Evolutionary conservation across 2,329 filamentous ascomycete genomes (phyloP).

Genomic region (Beauveria sp.): DNA sequence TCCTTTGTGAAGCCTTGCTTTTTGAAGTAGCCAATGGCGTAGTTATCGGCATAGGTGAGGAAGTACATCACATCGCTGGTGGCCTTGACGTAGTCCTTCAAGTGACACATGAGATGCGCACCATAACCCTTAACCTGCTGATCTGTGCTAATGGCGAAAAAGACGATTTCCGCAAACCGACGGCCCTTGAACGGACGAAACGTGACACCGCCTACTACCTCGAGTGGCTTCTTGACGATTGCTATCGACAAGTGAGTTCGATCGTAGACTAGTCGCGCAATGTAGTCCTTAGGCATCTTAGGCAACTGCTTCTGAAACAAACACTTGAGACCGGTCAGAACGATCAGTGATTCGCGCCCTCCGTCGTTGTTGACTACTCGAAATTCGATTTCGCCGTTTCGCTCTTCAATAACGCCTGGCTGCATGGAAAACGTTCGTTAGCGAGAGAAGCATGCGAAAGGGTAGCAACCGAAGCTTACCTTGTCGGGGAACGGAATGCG

Average conservation of each 20-base stretch:
- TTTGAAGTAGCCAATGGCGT: constrained; percentile 97
- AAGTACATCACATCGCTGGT: constrained; percentile 98
- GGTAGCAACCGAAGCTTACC: constrained; percentile 33
- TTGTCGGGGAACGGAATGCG: constrained; percentile 87
- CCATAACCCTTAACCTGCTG: constrained; percentile 99
- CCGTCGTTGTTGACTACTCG: constrained; percentile 97
- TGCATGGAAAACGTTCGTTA: constrained; percentile 24
- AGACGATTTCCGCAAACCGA: constrained; percentile 95
- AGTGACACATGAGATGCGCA: constrained; percentile 93
- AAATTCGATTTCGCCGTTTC: constrained; percentile 91
- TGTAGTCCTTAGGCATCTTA: constrained; percentile 99
- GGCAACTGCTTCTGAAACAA: constrained; percentile 98
- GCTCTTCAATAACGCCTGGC: constrained; percentile 89
- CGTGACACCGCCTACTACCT: constrained; percentile 95
- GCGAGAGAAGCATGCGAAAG: not conserved
- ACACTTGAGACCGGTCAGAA: constrained; percentile 90
- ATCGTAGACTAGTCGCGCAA: constrained; percentile 94
- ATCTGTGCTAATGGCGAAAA: constrained; percentile 94
- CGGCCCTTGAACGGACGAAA: constrained; percentile 90
- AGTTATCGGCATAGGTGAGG: constrained; percentile 96
- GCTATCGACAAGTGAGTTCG: constrained; percentile 93
- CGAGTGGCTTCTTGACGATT: constrained; percentile 92
- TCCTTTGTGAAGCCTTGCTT: constrained; percentile 99
- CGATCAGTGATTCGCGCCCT: constrained; percentile 79
- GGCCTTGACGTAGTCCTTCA: constrained; percentile 97